Evolutionary conservation across 2,329 filamentous ascomycete species (phyloP), one percentile per base, ranked within the genome.

Genomic region (Thielaviopsis punctulata): DNA sequence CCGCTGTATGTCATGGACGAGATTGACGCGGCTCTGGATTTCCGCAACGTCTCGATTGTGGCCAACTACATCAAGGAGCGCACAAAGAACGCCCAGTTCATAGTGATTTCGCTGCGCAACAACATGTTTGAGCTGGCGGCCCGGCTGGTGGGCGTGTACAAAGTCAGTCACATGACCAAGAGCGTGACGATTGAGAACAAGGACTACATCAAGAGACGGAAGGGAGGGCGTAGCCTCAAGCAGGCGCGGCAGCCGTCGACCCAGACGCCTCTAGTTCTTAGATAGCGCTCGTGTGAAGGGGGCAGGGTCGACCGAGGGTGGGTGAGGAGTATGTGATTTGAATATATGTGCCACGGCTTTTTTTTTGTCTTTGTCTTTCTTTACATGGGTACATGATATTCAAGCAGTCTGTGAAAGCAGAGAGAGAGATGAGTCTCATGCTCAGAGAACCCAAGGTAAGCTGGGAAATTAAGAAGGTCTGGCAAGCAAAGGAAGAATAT

Each of bases 91-190:
- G 93, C 92, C 1, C 92, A 98, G 64, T 98, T 98, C 66, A 92
- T 98, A 60, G 92, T 98, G 62, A 98, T 98, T 63, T 95, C 88
- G 15, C 73, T 98, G 61, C 77, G 92, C 62, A 98, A 98, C 69
- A 98, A 98, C 72, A 98, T 98, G 92, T 98, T 98, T 67, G 92
- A 98, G 73, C 79, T 98, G 57, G 90, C 93, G n/a, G 80, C 87
- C 54, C 79, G 93, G 52, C 76, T 98, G 55, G 88, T 98, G 13
- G 93, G 93, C 59, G 92, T 98, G 52, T 98, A 98, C 73, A 98
- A 98, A 73, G 92, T 98, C 65, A 96, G 94, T 68, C 90, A 98
- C 67, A 98, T 96, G 81, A 92, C 86, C 56, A 92, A 90, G 77
- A 89, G 84, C 66, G 85, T 92, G 21, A 88, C 86, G 51, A 87